Percentiles rank a stretch among this genome's conserved stretches.
Conservation (phyloP, 2,329 filamentous ascomycete genomes). For the Ramularia endophylla region DNA sequence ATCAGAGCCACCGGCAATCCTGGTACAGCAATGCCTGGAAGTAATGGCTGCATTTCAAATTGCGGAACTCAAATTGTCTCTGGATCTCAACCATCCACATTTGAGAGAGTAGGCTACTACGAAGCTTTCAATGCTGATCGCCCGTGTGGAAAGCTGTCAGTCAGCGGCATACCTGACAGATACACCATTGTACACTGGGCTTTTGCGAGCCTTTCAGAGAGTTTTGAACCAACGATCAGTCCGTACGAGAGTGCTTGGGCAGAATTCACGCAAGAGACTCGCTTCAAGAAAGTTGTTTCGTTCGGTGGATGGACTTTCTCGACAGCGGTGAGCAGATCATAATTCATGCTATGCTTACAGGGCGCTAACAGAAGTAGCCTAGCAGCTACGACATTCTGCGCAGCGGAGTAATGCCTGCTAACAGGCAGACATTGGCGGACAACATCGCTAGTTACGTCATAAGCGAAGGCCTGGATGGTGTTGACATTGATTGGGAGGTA, state of each 20-base stretch:
- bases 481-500: constrained; percentile 39
- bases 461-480: constrained; percentile 60
- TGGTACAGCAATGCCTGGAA: constrained; percentile 32
- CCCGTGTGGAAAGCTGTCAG: constrained; percentile 33
- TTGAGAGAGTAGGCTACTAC: constrained; percentile 30
- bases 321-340: no score
- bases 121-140: constrained; percentile 30
- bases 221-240: constrained; percentile 28
- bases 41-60: constrained; percentile 38
- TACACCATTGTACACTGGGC: constrained; percentile 28
- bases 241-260: constrained; percentile 28
- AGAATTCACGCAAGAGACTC: constrained; percentile 27
- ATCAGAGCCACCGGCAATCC: constrained; percentile 32
- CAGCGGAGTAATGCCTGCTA: constrained; percentile 31
- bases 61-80: constrained; percentile 36
- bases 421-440: constrained; percentile 56
- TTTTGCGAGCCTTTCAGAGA: constrained; percentile 32
- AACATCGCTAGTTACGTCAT: constrained; percentile 60
- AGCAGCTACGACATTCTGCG: constrained; percentile 34
- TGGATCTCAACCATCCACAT: constrained; percentile 20
- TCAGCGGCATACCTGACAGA: constrained; percentile 15
- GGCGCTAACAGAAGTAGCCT: no score
- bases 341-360: no score
- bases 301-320: constrained; percentile 44
- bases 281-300: constrained; percentile 37